Conservation (phyloP, 2,329 filamentous ascomycete genomes). For the Ophiostoma tasmaniense region DNA sequence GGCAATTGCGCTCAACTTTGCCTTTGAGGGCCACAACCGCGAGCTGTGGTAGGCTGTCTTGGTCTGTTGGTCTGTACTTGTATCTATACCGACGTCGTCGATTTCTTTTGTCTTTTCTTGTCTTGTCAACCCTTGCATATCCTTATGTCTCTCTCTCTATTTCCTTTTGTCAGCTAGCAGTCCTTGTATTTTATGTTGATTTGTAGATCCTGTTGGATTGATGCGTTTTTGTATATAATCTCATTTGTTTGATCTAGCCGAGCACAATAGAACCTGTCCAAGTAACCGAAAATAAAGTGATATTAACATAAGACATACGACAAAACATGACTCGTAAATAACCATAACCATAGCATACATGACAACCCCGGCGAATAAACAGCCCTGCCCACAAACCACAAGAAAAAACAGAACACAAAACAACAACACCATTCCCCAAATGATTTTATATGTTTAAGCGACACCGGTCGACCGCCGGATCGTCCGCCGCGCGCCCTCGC, state of each 20-base stretch:
- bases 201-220: neutral
- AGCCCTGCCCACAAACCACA: neutral
- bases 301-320: neutral
- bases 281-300: neutral
- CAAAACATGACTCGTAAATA: neutral
- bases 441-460: neutral
- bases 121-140: neutral
- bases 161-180: neutral
- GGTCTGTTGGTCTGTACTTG: neutral
- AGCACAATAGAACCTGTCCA: neutral
- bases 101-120: neutral
- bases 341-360: neutral
- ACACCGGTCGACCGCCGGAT: constrained; percentile 63
- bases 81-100: neutral
- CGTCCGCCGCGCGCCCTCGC: constrained; percentile 75
- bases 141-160: neutral
- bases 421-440: neutral
- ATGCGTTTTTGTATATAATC: neutral
- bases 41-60: constrained; percentile 37
- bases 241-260: neutral
- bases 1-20: constrained; percentile 74
- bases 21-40: constrained; percentile 59
- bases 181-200: neutral
- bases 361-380: neutral
- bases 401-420: neutral